Evolutionary conservation across 306 rosid genomes (phyloP).

Genomic region (Pyrus pyrifolia): DNA sequence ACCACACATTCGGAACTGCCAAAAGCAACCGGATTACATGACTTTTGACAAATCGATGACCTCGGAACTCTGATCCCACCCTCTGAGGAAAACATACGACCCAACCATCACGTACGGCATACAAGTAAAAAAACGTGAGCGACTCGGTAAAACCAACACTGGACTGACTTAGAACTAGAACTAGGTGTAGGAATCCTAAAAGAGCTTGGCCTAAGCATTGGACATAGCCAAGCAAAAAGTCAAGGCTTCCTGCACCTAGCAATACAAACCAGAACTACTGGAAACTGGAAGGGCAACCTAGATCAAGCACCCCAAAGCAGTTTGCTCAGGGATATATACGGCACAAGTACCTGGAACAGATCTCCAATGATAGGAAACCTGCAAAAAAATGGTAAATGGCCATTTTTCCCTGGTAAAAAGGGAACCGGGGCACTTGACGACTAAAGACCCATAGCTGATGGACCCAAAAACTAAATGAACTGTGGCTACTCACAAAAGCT

Average conservation of each 20-base stretch:
- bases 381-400: constrained; percentile 53
- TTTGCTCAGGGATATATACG: constrained; percentile 49
- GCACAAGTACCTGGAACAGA: constrained; percentile 57
- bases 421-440: constrained; percentile 39
- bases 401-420: constrained; percentile 53
- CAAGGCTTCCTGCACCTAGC: constrained; percentile 39
- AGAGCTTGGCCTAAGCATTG: constrained; percentile 23
- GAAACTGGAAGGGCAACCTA: constrained; percentile 20
- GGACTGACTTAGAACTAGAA: constrained; percentile 31
- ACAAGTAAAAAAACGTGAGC: constrained; percentile 27
- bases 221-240: constrained; percentile 45
- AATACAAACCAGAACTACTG: constrained; percentile 23
- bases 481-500: constrained; percentile 33
- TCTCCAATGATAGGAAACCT: constrained; percentile 46
- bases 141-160: constrained; percentile 40
- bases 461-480: constrained; percentile 66
- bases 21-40: constrained; percentile 34
- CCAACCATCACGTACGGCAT: constrained; percentile 49
- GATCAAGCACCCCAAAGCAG: constrained; percentile 39
- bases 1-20: constrained; percentile 43
- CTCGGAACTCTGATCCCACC: constrained; percentile 34
- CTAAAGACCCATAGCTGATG: constrained; percentile 60
- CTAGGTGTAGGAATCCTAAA: constrained; percentile 15
- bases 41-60: background rate
- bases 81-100: constrained; percentile 42